A percentile compares a stretch with the other conserved stretches of the same genome.
Evolutionary conservation across 163 green algal species (phyloP).

Genomic region (Prototheca wickerhamii): DNA sequence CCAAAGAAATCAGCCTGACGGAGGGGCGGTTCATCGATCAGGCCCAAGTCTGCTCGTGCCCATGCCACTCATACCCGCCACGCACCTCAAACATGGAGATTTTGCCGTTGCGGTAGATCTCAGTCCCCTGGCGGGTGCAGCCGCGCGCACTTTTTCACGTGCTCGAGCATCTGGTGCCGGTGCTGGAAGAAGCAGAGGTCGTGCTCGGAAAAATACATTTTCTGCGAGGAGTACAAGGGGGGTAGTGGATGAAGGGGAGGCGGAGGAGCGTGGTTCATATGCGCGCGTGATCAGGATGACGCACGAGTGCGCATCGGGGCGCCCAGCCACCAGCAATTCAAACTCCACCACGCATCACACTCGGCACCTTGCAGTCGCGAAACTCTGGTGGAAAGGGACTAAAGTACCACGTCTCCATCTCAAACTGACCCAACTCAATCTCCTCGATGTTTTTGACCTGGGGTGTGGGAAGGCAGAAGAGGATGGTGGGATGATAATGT

Average conservation of each 20-base stretch:
- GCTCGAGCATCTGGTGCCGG: slow-evolving; percentile 78
- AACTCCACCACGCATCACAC: neutral
- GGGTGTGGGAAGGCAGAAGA: neutral
- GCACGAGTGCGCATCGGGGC: no score
- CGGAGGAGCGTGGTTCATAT: neutral
- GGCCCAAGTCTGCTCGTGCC: neutral
- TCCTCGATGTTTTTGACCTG: slow-evolving; percentile 89
- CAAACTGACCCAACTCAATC: slow-evolving; percentile 88
- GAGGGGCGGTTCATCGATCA: neutral
- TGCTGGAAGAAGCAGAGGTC: slow-evolving; percentile 83
- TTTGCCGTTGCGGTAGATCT: slow-evolving; percentile 92
- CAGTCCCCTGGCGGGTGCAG: slow-evolving; percentile 89
- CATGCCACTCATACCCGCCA: neutral
- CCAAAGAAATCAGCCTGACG: neutral
- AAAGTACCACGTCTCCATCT: slow-evolving; percentile 99
- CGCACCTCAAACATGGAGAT: slow-evolving; percentile 88
- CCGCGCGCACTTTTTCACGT: slow-evolving; percentile 81
- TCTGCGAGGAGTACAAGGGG: slow-evolving; percentile 17
- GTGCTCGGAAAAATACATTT: slow-evolving; percentile 56
- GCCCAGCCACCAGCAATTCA: neutral
- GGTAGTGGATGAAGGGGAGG: neutral
- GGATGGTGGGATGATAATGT: neutral
- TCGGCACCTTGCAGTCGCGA: slow-evolving; percentile 68
- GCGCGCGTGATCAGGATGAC: neutral
- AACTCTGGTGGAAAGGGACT: slow-evolving; percentile 89